Conservation (phyloP, 2,329 filamentous ascomycete genomes). For the Mycosphaerella arachidis region DNA sequence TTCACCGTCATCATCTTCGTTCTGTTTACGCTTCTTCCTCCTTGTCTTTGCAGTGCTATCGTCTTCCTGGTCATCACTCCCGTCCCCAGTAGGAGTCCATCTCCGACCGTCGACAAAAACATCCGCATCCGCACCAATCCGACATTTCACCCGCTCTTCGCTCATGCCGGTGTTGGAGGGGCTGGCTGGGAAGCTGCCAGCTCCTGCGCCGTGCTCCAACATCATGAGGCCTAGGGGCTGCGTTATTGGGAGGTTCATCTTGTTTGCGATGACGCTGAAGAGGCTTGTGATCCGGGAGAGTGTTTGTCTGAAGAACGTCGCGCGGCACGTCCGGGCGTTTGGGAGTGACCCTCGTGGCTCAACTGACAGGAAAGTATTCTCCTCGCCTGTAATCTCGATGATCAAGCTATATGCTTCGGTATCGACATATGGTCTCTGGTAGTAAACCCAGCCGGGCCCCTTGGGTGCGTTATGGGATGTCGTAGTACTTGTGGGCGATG, state of each 20-base stretch:
- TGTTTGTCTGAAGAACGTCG: slow-evolving; percentile 68
- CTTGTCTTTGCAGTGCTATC: neutral
- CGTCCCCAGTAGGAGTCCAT: slow-evolving; percentile 13
- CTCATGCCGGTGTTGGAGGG: slow-evolving; percentile 66
- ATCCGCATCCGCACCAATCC: slow-evolving; percentile 57
- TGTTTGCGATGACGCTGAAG: slow-evolving; percentile 75
- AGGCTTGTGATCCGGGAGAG: slow-evolving; percentile 67
- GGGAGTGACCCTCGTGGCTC: slow-evolving; percentile 8
- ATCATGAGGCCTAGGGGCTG: slow-evolving; percentile 63
- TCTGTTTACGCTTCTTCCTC: slow-evolving; percentile 4
- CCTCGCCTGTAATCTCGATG: slow-evolving; percentile 70
- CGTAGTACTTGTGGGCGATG: slow-evolving; percentile 16
- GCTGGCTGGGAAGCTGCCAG: slow-evolving; percentile 57
- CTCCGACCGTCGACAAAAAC: slow-evolving; percentile 50
- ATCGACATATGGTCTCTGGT: slow-evolving; percentile 83
- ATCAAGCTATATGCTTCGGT: slow-evolving; percentile 68
- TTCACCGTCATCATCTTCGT: slow-evolving; percentile 9
- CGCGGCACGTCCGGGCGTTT: slow-evolving; percentile 38
- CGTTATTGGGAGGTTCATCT: slow-evolving; percentile 62
- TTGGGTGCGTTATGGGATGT: slow-evolving; percentile 2
- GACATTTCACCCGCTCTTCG: slow-evolving; percentile 64
- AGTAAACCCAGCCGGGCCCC: slow-evolving; percentile 60
- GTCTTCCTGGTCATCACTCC: slow-evolving; percentile 10
- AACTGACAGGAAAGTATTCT: slow-evolving; percentile 36
- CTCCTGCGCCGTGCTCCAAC: slow-evolving; percentile 55